These are phyloP conservation scores for Turnera subulata DNA, from an alignment of 345 rosid genomes.

Conservation along the genomic window DNA sequence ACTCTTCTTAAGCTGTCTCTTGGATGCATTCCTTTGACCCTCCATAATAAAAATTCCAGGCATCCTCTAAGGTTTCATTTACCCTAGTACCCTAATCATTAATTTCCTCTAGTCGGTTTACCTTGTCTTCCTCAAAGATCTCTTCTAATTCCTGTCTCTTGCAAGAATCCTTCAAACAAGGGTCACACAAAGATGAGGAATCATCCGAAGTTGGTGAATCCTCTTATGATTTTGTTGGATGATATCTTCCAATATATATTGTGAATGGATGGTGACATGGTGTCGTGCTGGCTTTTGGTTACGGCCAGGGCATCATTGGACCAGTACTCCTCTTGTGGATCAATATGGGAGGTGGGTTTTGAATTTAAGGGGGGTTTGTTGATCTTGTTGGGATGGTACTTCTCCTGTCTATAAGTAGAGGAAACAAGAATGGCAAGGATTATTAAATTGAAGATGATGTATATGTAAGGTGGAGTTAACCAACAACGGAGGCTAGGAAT, in stretches of 20 bases:
- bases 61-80: conserved; percentile 18
- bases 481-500: conserved; percentile 28
- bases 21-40: conserved; percentile 15
- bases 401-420: conserved; percentile 18
- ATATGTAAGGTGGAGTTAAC: conserved; percentile 47
- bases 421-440: conserved; percentile 43
- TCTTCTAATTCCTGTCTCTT: no score
- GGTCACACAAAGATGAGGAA: background rate
- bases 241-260: background rate
- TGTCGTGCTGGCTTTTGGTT: background rate
- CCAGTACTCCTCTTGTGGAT: no score
- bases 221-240: conserved; percentile 5
- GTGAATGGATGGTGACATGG: background rate
- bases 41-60: no score
- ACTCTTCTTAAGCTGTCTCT: conserved; percentile 30
- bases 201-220: conserved; percentile 9
- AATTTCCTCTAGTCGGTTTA: background rate
- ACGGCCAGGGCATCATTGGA: background rate
- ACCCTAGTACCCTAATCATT: background rate
- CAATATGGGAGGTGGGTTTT: background rate
- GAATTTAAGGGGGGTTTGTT: background rate
- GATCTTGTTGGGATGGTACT: background rate
- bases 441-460: conserved; percentile 43
- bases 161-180: background rate
- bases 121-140: background rate